Evolutionary conservation across 208 protist genomes (phyloP).

Genomic region (Herpetomonas tarakana): DNA sequence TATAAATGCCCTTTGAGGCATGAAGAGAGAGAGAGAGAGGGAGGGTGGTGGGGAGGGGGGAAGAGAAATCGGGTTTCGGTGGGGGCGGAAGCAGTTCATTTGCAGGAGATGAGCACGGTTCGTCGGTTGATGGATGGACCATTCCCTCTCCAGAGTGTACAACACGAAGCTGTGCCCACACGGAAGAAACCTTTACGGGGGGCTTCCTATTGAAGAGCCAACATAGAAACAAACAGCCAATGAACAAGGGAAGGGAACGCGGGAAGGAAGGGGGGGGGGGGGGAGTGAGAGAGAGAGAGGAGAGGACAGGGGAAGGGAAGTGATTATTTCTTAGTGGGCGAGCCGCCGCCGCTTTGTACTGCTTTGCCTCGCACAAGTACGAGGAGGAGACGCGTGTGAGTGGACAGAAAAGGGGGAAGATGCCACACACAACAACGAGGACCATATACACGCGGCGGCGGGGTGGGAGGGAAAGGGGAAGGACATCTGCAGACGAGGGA

Average conservation of each 20-base stretch:
- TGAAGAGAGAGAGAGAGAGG: no score
- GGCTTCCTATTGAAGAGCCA: neutral
- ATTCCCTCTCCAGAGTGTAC: neutral
- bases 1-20: no score
- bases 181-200: neutral
- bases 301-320: neutral
- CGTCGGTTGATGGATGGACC: neutral
- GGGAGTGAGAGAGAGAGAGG: neutral
- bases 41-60: no score
- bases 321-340: no score
- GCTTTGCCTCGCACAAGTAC: neutral
- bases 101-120: no score
- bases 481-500: neutral
- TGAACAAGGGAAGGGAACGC: neutral
- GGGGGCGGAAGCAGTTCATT: no score
- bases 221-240: neutral
- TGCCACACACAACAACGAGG: conserved; percentile 1
- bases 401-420: conserved; percentile 2
- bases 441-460: no score
- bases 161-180: neutral
- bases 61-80: no score
- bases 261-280: no score
- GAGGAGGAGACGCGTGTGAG: neutral
- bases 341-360: no score
- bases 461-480: neutral